Evolutionary conservation across 2,329 filamentous ascomycete species (phyloP).

Genomic region (Camptophora hylomeconis): DNA sequence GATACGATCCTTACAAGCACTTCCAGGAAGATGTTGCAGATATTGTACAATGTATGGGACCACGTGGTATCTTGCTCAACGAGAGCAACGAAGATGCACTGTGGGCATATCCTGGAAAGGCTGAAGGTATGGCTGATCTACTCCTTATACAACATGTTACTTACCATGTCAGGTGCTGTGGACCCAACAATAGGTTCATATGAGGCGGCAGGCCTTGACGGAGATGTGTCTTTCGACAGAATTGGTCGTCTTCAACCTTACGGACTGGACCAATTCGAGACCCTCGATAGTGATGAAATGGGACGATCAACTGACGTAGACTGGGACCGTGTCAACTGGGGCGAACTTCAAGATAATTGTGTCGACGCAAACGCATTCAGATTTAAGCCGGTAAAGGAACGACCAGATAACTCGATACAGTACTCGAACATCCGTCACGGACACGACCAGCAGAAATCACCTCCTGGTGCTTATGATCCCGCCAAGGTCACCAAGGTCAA

Average conservation of each 20-base stretch:
- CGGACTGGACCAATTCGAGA: constrained; percentile 22
- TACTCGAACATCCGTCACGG: constrained; percentile 19
- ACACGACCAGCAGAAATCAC: constrained; percentile 10
- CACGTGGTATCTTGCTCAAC: constrained; percentile 38
- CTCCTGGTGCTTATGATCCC: constrained; percentile 11
- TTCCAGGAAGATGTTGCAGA: constrained; percentile 12
- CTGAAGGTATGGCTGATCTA: constrained; percentile 11
- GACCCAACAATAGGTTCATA: constrained; percentile 46
- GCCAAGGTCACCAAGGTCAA: constrained; percentile 17
- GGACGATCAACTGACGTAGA: constrained; percentile 19
- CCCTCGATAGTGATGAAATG: constrained; percentile 18
- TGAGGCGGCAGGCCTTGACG: constrained; percentile 47
- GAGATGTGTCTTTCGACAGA: constrained; percentile 55
- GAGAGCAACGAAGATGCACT: constrained; percentile 47
- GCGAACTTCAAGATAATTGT: constrained; percentile 55
- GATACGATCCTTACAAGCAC: constrained; percentile 16
- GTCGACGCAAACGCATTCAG: constrained; percentile 52
- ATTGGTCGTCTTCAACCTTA: constrained; percentile 55
- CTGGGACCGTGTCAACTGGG: constrained; percentile 62
- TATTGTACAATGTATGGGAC: constrained; percentile 51
- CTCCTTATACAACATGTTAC: constrained; percentile 5
- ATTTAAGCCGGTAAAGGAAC: constrained; percentile 25
- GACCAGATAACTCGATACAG: constrained; percentile 17
- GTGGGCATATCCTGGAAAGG: constrained; percentile 39
- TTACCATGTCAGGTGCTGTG: constrained; percentile 13